phyloP scores from a whole-genome alignment of 192 early-diverging fungal genomes.

The Phycomyces nitens region DNA sequence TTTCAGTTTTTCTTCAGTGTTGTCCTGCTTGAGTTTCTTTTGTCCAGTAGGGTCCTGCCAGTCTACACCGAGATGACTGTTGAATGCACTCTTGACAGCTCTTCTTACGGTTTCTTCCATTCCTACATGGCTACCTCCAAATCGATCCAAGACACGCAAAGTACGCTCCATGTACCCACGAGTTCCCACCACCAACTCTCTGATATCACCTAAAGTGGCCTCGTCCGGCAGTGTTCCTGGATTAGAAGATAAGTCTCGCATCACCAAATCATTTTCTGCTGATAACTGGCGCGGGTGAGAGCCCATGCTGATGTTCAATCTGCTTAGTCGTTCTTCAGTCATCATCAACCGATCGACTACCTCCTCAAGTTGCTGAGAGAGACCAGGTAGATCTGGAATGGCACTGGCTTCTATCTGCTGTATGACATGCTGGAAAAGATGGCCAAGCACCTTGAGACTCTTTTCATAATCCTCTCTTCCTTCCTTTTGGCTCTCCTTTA shows the following conservation, averaged over 20 bases:
- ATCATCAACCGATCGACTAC: constrained; percentile 18
- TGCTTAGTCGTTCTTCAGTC: constrained; percentile 21
- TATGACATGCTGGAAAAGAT: constrained; percentile 26
- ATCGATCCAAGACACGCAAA: constrained; percentile 17
- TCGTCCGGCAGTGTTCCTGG: not conserved
- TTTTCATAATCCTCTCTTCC: constrained; percentile 23
- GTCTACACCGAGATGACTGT: constrained; percentile 14
- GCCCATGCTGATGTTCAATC: not conserved
- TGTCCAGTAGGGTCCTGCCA: constrained; percentile 2
- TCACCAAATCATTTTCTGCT: too few species aligned
- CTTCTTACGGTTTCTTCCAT: constrained; percentile 28
- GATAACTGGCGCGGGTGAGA: not conserved
- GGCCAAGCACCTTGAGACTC: constrained; percentile 21
- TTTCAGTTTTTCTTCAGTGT: constrained; percentile 22
- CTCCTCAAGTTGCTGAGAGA: constrained; percentile 20
- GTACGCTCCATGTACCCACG: constrained; percentile 29
- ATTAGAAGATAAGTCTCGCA: too few species aligned
- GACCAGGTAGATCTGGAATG: constrained; percentile 24
- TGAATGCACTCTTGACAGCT: constrained; percentile 24
- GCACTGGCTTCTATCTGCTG: constrained; percentile 19
- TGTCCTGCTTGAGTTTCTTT: constrained; percentile 13
- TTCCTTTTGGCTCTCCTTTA: constrained; percentile 10
- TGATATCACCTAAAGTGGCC: not conserved
- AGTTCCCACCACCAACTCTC: constrained; percentile 15
- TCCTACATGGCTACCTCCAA: constrained; percentile 18